A percentile compares a stretch with the other conserved stretches of the same genome.
phyloP scores from a whole-genome alignment of 1,284 basidiomycete genomes.

The Ganoderma sinense region DNA sequence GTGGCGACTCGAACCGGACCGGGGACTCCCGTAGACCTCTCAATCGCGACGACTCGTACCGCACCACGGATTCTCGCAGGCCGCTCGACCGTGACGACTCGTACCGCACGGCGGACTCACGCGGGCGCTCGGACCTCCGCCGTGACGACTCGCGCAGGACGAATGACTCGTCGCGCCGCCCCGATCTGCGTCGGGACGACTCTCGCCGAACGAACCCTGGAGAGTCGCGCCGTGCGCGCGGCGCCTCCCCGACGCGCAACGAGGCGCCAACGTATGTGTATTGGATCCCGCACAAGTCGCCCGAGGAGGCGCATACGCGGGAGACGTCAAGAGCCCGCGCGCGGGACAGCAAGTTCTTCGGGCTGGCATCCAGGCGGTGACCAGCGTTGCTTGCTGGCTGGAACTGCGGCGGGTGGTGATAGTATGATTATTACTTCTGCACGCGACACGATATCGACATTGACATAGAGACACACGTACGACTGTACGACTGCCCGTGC shows the following conservation, averaged over 20 bases:
- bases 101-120: constrained; percentile 21
- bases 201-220: constrained; percentile 23
- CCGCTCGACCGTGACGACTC: constrained; percentile 27
- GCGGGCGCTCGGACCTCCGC: constrained; percentile 21
- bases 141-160: constrained; percentile 28
- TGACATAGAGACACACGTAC: constrained; percentile 14
- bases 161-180: constrained; percentile 16
- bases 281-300: constrained; percentile 44
- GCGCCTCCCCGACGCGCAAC: constrained; percentile 38
- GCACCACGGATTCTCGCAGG: constrained; percentile 17
- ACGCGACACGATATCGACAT: constrained; percentile 19
- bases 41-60: constrained; percentile 24
- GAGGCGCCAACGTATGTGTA: constrained; percentile 45
- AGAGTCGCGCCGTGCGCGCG: constrained; percentile 27
- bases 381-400: constrained; percentile 10
- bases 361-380: constrained; percentile 58
- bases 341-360: constrained; percentile 46
- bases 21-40: constrained; percentile 17
- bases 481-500: constrained; percentile 23
- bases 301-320: constrained; percentile 43
- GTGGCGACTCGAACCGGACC: constrained; percentile 24
- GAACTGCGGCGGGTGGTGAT: not conserved
- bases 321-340: constrained; percentile 32
- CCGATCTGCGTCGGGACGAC: constrained; percentile 25
- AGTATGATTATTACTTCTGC: constrained; percentile 34